phyloP scores from a whole-genome alignment of 1,284 basidiomycete species.

The Heliocybe sulcata region DNA sequence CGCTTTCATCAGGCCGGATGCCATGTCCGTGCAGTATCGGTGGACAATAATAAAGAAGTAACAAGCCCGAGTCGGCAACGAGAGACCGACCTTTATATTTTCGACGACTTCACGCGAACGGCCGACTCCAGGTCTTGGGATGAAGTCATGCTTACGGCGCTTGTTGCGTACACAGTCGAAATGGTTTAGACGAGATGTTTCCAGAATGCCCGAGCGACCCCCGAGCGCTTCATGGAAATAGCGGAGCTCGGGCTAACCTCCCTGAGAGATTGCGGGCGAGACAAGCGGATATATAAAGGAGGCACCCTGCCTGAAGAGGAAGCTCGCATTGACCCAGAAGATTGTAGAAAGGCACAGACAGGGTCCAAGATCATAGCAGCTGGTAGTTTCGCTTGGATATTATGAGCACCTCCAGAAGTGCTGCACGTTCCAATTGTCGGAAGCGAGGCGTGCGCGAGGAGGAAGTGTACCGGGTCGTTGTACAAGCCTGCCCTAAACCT shows the following conservation, averaged over 20 bases:
- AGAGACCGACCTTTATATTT: not conserved
- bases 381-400: too few relatives aligned
- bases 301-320: too few relatives aligned
- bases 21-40: not conserved
- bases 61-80: not conserved
- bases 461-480: too few relatives aligned
- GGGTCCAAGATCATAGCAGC: too few relatives aligned
- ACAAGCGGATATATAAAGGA: not conserved
- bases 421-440: too few relatives aligned
- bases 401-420: too few relatives aligned
- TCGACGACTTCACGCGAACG: not conserved
- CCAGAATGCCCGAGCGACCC: not conserved
- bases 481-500: not conserved
- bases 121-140: too few relatives aligned
- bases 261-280: too few relatives aligned
- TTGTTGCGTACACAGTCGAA: not conserved
- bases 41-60: not conserved
- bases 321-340: too few relatives aligned
- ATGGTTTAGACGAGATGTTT: not conserved
- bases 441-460: not conserved
- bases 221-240: too few relatives aligned
- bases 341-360: too few relatives aligned
- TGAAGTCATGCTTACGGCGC: not conserved
- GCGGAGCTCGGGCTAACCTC: too few relatives aligned
- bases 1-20: conserved; percentile 1